A percentile compares a stretch with the other conserved stretches of the same genome.
Conservation (phyloP, 257 asterid genomes). For the Lycium barbarum region DNA sequence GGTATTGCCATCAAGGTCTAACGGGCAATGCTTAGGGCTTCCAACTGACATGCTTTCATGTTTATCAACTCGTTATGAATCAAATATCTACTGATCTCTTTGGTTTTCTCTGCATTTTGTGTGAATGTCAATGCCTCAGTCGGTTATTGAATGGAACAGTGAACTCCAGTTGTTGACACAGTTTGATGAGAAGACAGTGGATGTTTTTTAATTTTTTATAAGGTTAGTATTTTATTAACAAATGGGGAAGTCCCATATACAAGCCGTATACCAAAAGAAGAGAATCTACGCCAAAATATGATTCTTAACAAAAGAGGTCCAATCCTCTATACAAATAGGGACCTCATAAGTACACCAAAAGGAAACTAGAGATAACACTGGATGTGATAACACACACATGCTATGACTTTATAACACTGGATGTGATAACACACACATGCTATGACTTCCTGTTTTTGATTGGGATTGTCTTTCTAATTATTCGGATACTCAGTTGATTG, state of each 20-base stretch:
- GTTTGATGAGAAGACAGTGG: conserved; percentile 15
- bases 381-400: too few relatives aligned
- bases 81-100: neutral
- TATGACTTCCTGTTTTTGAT: neutral
- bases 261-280: too few relatives aligned
- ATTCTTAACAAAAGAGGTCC: too few relatives aligned
- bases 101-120: conserved; percentile 1
- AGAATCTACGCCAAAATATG: too few relatives aligned
- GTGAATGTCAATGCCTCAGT: neutral
- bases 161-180: conserved; percentile 18
- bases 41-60: neutral
- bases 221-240: too few relatives aligned
- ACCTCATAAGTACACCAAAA: too few relatives aligned
- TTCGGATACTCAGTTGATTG: conserved; percentile 19
- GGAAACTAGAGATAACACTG: too few relatives aligned
- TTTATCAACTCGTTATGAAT: conserved; percentile 10
- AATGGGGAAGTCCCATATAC: too few relatives aligned
- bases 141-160: conserved; percentile 1
- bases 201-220: neutral
- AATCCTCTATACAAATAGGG: too few relatives aligned
- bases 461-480: conserved; percentile 4
- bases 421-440: too few relatives aligned
- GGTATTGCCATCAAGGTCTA: neutral
- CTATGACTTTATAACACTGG: neutral
- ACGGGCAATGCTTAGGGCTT: neutral